A percentile compares a stretch with the other conserved stretches of the same genome.
phyloP scores from a whole-genome alignment of 495 filamentous ascomycete genomes.

The Lophiostoma macrostomum region DNA sequence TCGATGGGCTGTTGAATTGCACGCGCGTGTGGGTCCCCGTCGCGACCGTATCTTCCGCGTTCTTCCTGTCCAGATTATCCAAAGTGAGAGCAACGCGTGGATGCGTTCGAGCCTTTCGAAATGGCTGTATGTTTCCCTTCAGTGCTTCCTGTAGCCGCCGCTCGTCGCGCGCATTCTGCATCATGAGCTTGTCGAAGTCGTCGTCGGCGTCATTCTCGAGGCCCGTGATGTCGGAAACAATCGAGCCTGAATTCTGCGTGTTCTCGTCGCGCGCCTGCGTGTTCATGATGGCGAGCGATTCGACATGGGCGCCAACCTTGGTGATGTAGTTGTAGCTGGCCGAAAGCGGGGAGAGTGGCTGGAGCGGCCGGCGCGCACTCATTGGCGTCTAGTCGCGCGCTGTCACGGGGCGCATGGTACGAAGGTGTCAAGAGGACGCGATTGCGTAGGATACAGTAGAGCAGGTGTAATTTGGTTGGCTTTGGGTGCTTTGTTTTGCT shows the following conservation, averaged over 20 bases:
- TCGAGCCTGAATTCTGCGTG: slow-evolving; percentile 31
- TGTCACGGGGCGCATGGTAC: no score
- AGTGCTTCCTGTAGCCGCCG: slow-evolving; percentile 37
- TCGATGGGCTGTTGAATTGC: slow-evolving; percentile 25
- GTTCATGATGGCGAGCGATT: slow-evolving; percentile 15
- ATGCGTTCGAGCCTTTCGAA: slow-evolving; percentile 38
- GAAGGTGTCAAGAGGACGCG: no score
- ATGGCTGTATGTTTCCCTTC: slow-evolving; percentile 32
- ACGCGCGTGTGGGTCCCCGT: not conserved
- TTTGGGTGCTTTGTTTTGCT: no score
- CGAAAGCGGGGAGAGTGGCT: slow-evolving; percentile 26
- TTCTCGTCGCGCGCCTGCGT: slow-evolving; percentile 31
- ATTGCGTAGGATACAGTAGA: no score
- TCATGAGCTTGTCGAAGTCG: slow-evolving; percentile 38
- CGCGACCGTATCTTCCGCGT: slow-evolving; percentile 9
- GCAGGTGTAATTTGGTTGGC: no score
- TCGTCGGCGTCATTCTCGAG: slow-evolving; percentile 40
- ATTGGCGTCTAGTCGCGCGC: no score
- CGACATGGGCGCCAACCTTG: slow-evolving; percentile 8
- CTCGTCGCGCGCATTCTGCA: slow-evolving; percentile 38
- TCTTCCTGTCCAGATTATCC: slow-evolving; percentile 37
- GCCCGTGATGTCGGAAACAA: slow-evolving; percentile 33
- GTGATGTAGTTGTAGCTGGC: slow-evolving; percentile 24
- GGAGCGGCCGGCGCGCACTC: slow-evolving; percentile 28
- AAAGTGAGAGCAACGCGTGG: slow-evolving; percentile 32